phyloP scores from a whole-genome alignment of 108 stramenopile genomes.

The Cylindrotheca closterium region DNA sequence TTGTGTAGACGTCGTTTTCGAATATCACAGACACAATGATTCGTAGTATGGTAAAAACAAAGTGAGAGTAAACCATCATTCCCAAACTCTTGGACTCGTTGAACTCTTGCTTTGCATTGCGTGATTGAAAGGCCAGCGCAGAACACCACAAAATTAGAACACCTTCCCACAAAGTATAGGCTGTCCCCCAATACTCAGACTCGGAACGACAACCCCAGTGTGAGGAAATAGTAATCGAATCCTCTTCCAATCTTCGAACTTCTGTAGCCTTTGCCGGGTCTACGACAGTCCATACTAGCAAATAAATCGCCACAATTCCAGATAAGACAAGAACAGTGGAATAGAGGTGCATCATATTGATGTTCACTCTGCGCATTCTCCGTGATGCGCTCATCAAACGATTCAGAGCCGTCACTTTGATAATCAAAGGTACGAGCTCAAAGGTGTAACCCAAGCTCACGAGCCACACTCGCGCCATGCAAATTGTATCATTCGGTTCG shows the following conservation, averaged over 20 bases:
- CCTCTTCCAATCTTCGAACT: neutral
- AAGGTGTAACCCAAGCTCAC: constrained; percentile 30
- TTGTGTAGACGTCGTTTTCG: neutral
- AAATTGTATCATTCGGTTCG: constrained; percentile 13
- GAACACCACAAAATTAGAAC: constrained; percentile 18
- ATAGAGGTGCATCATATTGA: constrained; percentile 12
- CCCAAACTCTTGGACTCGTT: constrained; percentile 28
- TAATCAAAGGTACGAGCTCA: constrained; percentile 26
- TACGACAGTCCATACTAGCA: constrained; percentile 17
- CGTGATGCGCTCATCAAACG: constrained; percentile 4
- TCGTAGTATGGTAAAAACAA: constrained; percentile 19
- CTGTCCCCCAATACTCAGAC: constrained; percentile 6
- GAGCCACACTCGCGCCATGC: constrained; percentile 28
- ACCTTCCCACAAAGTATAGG: constrained; percentile 9
- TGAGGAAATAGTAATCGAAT: neutral
- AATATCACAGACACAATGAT: neutral
- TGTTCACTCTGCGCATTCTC: constrained; percentile 15
- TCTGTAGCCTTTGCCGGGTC: constrained; percentile 10
- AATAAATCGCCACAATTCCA: constrained; percentile 16
- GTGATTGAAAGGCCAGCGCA: constrained; percentile 28
- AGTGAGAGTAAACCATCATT: constrained; percentile 33
- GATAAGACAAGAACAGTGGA: constrained; percentile 5
- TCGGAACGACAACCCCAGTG: constrained; percentile 14
- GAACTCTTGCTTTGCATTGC: constrained; percentile 19
- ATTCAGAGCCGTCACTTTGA: constrained; percentile 36